These are phyloP conservation scores for Adansonia grandidieri DNA, from an alignment of 441 rosid genomes.

Conservation along the genomic window DNA sequence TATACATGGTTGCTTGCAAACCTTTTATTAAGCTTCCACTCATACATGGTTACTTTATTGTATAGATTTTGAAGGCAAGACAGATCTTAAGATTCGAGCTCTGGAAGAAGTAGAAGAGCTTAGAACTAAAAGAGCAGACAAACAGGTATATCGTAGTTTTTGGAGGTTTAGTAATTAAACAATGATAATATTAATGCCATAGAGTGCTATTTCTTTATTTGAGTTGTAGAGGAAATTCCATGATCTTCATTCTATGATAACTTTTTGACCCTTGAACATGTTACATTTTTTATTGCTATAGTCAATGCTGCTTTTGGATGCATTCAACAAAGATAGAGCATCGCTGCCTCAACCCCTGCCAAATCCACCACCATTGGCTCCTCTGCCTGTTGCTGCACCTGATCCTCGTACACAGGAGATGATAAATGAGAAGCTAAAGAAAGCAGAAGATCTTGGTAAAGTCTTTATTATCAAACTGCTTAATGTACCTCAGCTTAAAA, in stretches of 20 bases:
- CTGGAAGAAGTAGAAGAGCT: constrained; percentile 93
- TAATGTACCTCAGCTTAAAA: neutral
- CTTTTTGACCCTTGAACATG: constrained; percentile 19
- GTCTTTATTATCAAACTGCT: neutral
- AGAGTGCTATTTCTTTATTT: neutral
- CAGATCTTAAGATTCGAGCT: constrained; percentile 86
- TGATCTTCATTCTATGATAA: constrained; percentile 21
- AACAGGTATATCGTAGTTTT: constrained; percentile 59
- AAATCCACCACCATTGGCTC: constrained; percentile 70
- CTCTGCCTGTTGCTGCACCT: constrained; percentile 70
- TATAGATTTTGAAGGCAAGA: constrained; percentile 93
- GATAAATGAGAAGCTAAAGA: constrained; percentile 96
- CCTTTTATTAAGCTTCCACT: neutral
- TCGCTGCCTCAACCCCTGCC: constrained; percentile 88
- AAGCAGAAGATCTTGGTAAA: constrained; percentile 96
- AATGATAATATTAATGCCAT: neutral
- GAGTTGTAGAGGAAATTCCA: no score
- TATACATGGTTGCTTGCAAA: neutral
- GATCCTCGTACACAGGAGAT: constrained; percentile 97
- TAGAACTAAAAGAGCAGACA: constrained; percentile 91
- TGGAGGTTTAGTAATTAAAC: constrained; percentile 14
- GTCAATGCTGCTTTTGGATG: constrained; percentile 96
- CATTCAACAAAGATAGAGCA: constrained; percentile 98
- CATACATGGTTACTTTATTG: constrained; percentile 9
- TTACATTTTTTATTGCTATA: constrained; percentile 40